Percentiles rank a stretch among this genome's conserved stretches.
phyloP scores from a whole-genome alignment of 2,329 filamentous ascomycete species.

The Aspergillus tubingensis region DNA sequence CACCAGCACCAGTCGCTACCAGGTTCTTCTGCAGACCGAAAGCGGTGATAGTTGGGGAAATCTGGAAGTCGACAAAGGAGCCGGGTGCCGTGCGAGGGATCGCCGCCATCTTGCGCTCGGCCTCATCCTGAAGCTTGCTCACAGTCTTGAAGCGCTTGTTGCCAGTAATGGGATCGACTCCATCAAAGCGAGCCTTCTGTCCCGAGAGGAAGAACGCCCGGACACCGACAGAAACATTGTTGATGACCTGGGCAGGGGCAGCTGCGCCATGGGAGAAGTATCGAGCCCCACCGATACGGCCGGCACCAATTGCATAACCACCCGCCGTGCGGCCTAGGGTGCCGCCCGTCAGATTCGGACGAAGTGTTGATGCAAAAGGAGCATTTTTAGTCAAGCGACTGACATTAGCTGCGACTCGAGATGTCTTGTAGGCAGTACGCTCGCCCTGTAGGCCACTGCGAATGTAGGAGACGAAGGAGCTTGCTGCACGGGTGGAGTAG shows the following conservation, averaged over 20 bases:
- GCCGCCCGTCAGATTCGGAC: conserved; percentile 89
- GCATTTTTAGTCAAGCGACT: conserved; percentile 70
- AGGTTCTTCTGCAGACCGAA: conserved; percentile 54
- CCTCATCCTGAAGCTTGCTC: conserved; percentile 72
- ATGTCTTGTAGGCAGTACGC: conserved; percentile 57
- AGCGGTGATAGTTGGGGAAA: conserved; percentile 88
- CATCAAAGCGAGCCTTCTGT: conserved; percentile 84
- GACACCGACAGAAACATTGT: conserved; percentile 92
- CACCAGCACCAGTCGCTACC: conserved; percentile 31
- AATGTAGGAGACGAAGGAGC: conserved; percentile 55
- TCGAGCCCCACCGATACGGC: conserved; percentile 69
- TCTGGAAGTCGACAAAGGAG: conserved; percentile 82
- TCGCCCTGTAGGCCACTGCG: conserved; percentile 47
- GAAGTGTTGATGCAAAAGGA: conserved; percentile 84
- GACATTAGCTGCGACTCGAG: conserved; percentile 58
- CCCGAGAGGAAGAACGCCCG: conserved; percentile 91
- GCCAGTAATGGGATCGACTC: conserved; percentile 66
- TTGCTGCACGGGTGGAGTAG: conserved; percentile 57
- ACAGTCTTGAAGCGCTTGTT: conserved; percentile 78
- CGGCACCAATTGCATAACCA: conserved; percentile 77
- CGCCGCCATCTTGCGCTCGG: conserved; percentile 65
- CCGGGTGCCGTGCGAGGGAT: conserved; percentile 61
- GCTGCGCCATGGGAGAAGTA: conserved; percentile 90
- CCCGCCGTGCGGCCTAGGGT: conserved; percentile 81
- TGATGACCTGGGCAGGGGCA: conserved; percentile 83